Base-by-base conservation (phyloP, 2,329 filamentous ascomycete genomes). In the Clonostachys chloroleuca region DNA sequence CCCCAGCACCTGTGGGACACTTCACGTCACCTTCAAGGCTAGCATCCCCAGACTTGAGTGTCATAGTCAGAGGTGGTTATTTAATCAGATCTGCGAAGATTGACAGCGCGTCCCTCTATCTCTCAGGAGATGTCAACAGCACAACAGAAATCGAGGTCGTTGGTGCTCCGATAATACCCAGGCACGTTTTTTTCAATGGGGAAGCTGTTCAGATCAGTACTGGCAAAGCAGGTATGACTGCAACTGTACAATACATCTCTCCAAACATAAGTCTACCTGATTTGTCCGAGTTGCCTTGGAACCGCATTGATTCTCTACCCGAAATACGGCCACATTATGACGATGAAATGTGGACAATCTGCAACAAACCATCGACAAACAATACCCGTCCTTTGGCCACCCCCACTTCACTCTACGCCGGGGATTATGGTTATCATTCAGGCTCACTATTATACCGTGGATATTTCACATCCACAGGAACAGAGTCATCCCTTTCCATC, bases 41-140 rank as follows among this genome's bases (percentile, higher is more conserved):
- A 5, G 18, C 18, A 20, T 20, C 18, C 18, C 4, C 18, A 20
- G 18, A 20, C 4, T 20, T 20, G 18, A 20, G 18, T 5, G 71
- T 86, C 16, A 81, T 89, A 39, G 63, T 84, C 44, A 78, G 83
- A 50, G 83, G 78, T 0, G 79, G 80, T 10, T 86, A 88, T 56
- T 5, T 89, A 0, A 59, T 87, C 35, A 78, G 86, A 7, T 80
- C 76, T 0, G 83, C 83, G 0, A 72, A 73, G 4, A 61, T 85
- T 2, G 56, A 76, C 6, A 80, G 74, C 3, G 68, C 67, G n/a
- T 73, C 74, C 2, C 69, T 92, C 5, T 70, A 77, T 12, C 61
- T 92, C 4, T 78, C 77, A 5, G 88, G 84, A 4, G 88, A 94
- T 56, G 74, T 92, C 51, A 92, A 92, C 54, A 63, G 73, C 1